These are phyloP conservation scores for Colletotrichum filicis DNA, from an alignment of 2,329 filamentous ascomycete species.

Conservation along the genomic window DNA sequence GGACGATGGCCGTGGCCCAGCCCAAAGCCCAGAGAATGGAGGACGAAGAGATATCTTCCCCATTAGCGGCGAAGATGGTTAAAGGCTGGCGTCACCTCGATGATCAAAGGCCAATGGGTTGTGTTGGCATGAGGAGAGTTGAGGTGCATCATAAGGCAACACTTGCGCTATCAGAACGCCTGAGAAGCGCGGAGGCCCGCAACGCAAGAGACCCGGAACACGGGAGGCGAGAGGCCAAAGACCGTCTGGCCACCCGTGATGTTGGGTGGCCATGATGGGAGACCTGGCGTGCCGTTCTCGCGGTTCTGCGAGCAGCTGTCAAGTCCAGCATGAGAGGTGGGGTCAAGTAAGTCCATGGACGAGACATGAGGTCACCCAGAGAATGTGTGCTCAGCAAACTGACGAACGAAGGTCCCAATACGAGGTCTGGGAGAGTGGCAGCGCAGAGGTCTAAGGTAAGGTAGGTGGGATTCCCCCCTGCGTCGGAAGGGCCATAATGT, in stretches of 20 bases:
- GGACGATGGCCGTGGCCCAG: not conserved
- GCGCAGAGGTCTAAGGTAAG: not conserved
- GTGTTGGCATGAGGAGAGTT: not conserved
- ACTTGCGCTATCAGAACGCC: not conserved
- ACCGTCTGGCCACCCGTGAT: constrained; percentile 20
- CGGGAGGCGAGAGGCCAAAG: constrained; percentile 8
- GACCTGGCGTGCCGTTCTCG: constrained; percentile 27
- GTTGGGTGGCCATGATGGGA: constrained; percentile 5
- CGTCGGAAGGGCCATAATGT: constrained; percentile 11
- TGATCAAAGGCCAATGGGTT: constrained; percentile 9
- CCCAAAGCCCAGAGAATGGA: not conserved
- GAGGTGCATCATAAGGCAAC: constrained; percentile 1
- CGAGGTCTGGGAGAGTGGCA: constrained; percentile 5
- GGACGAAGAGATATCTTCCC: not conserved
- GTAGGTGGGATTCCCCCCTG: not conserved
- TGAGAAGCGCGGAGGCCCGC: constrained; percentile 22
- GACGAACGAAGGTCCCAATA: constrained; percentile 10
- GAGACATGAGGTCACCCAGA: constrained; percentile 4
- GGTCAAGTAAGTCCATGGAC: not conserved
- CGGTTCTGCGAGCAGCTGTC: not conserved
- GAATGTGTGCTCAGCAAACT: not conserved
- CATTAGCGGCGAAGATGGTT: not conserved
- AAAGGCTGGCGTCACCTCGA: constrained; percentile 1
- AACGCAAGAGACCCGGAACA: constrained; percentile 6
- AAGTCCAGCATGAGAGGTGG: not conserved